phyloP scores from a whole-genome alignment of 148 eudicot species.

The Silene conica region DNA sequence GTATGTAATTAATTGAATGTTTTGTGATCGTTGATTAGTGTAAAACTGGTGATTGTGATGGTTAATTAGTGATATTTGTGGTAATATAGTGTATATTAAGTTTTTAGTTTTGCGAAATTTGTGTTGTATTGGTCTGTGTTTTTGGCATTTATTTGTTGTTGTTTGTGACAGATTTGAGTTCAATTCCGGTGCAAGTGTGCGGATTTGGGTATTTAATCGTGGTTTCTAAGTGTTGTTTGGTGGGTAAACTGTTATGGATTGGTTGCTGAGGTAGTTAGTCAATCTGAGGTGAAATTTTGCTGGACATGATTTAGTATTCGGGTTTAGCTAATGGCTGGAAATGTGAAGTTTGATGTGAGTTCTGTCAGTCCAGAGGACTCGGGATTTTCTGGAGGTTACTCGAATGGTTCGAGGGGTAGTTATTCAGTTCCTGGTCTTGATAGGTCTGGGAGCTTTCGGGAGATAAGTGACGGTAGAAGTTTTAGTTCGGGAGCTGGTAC shows the following conservation, averaged over 20 bases:
- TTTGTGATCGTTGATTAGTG: constrained; percentile 15
- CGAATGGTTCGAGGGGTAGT: constrained; percentile 54
- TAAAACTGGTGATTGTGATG: constrained; percentile 16
- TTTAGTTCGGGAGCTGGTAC: constrained; percentile 44
- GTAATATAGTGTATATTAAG: not conserved
- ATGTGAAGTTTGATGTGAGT: constrained; percentile 49
- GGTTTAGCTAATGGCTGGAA: constrained; percentile 64
- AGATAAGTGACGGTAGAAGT: constrained; percentile 52
- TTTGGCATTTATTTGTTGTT: constrained; percentile 17
- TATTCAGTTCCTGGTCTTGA: constrained; percentile 52
- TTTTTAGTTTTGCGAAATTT: not conserved
- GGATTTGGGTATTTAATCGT: constrained; percentile 3
- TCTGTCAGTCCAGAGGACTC: constrained; percentile 72
- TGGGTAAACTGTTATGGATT: constrained; percentile 9
- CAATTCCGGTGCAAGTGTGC: constrained; percentile 9
- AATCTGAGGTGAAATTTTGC: constrained; percentile 14
- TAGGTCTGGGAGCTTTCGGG: constrained; percentile 81
- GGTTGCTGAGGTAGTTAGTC: constrained; percentile 24
- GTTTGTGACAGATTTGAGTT: constrained; percentile 25
- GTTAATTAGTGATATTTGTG: not conserved
- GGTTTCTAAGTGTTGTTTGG: constrained; percentile 17
- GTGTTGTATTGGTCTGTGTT: not conserved
- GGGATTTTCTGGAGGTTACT: constrained; percentile 44
- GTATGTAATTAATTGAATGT: constrained; percentile 16
- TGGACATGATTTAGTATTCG: constrained; percentile 37